Conservation (phyloP, 495 filamentous ascomycete genomes). For the Penicillium diatomitis region DNA sequence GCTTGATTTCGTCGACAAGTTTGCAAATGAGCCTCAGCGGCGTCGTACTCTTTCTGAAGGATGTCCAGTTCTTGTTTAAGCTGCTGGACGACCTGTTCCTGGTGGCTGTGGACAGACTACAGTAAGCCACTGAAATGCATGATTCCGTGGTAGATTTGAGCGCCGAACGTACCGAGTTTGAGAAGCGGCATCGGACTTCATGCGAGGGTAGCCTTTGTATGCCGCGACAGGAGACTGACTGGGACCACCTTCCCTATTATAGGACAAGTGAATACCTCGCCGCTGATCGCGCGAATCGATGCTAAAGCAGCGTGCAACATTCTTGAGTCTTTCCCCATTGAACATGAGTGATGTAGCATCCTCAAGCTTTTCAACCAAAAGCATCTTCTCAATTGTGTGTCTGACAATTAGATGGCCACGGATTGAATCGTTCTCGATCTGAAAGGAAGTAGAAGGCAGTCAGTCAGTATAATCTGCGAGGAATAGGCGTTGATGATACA, state of each 20-base stretch:
- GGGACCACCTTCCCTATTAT: constrained; percentile 43
- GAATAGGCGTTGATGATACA: constrained; percentile 1
- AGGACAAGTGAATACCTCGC: constrained; percentile 55
- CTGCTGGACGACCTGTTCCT: constrained; percentile 34
- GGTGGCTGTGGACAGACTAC: constrained; percentile 23
- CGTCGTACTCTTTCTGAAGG: constrained; percentile 24
- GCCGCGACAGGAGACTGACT: constrained; percentile 45
- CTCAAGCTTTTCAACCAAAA: constrained; percentile 59
- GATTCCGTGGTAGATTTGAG: too few species aligned
- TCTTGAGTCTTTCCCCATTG: constrained; percentile 46
- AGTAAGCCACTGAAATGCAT: background rate
- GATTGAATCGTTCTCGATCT: constrained; percentile 73
- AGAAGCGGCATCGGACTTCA: constrained; percentile 68
- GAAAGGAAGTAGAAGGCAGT: background rate
- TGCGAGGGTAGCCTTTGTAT: constrained; percentile 48
- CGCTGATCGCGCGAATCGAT: constrained; percentile 49
- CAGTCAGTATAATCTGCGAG: background rate
- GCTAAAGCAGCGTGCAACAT: constrained; percentile 64
- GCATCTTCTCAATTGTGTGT: constrained; percentile 71
- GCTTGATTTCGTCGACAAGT: constrained; percentile 34
- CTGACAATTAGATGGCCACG: constrained; percentile 76
- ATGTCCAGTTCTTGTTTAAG: constrained; percentile 30
- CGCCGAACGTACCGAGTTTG: constrained; percentile 45
- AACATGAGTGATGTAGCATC: constrained; percentile 65
- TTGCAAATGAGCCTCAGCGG: constrained; percentile 21